A percentile compares a stretch with the other conserved stretches of the same genome.
Evolutionary conservation across 306 rosid species (phyloP).

Genomic region (Prunus mira): DNA sequence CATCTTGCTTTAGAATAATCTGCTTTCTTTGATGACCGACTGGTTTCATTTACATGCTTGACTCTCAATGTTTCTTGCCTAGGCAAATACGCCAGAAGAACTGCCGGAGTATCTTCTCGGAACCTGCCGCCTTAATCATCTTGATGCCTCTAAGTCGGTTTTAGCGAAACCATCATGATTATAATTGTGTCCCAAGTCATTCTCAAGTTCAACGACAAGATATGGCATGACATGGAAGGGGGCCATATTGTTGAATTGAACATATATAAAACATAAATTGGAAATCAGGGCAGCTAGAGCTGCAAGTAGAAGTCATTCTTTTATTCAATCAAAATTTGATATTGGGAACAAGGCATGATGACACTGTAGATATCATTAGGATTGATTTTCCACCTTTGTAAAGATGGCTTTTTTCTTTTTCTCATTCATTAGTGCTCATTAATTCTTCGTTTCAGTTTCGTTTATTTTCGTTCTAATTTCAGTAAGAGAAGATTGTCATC

Average conservation of each 20-base stretch:
- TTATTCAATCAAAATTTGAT: constrained; percentile 35
- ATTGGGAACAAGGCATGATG: constrained; percentile 20
- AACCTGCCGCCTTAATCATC: constrained; percentile 76
- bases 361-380: constrained; percentile 36
- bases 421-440: constrained; percentile 1
- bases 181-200: not conserved
- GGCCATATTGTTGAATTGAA: not conserved
- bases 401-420: not conserved
- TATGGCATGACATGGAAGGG: not conserved
- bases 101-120: constrained; percentile 83
- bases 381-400: constrained; percentile 9
- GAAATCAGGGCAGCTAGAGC: constrained; percentile 19
- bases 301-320: constrained; percentile 35
- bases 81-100: constrained; percentile 80
- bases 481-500: not conserved
- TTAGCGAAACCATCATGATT: constrained; percentile 33
- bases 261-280: constrained; percentile 6
- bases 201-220: not conserved
- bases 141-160: constrained; percentile 64
- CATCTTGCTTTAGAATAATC: not conserved
- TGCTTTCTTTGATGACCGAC: not conserved
- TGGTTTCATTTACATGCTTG: not conserved
- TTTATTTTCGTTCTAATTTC: not conserved
- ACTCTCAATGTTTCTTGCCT: constrained; percentile 7
- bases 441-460: not conserved